Percentiles rank a stretch among this genome's conserved stretches.
Conservation (phyloP, 2,329 filamentous ascomycete genomes). For the Ilyonectria robusta region DNA sequence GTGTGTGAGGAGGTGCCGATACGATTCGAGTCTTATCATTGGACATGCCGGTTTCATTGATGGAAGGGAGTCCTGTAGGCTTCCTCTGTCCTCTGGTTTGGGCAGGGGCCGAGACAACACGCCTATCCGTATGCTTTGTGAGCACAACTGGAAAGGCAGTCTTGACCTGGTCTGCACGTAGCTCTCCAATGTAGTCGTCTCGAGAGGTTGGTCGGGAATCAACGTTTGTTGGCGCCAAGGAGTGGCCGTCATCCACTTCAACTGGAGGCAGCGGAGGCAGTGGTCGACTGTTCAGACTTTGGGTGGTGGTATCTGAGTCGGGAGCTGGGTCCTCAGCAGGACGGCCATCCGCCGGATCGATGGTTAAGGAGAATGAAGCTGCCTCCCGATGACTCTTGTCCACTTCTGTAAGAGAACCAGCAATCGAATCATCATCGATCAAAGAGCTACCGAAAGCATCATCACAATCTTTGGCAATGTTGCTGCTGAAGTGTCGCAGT, state of each 20-base stretch:
- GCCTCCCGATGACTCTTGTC: constrained; percentile 52
- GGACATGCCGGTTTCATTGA: constrained; percentile 58
- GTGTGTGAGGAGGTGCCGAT: constrained; percentile 60
- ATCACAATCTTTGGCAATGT: constrained; percentile 91
- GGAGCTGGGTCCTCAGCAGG: constrained; percentile 36
- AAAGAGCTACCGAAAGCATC: constrained; percentile 86
- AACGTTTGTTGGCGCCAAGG: constrained; percentile 35
- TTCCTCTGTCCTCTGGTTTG: constrained; percentile 58
- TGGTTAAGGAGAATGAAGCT: constrained; percentile 60
- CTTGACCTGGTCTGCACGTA: constrained; percentile 45
- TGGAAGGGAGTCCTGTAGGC: constrained; percentile 61
- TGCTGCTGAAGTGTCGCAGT: constrained; percentile 85
- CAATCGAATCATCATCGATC: constrained; percentile 57
- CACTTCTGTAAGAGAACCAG: constrained; percentile 51
- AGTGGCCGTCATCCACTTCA: constrained; percentile 32
- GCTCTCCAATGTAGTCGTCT: constrained; percentile 44
- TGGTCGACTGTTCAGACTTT: constrained; percentile 64
- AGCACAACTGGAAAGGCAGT: constrained; percentile 51
- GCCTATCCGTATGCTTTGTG: constrained; percentile 57
- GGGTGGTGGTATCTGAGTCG: constrained; percentile 48
- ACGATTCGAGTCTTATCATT: constrained; percentile 60
- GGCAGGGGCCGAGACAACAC: constrained; percentile 66
- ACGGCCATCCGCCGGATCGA: constrained; percentile 51
- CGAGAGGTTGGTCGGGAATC: constrained; percentile 45
- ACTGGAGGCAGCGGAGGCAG: constrained; percentile 64